A percentile compares a stretch with the other conserved stretches of the same genome.
These are phyloP conservation scores for Babjeviella inositovora DNA, from an alignment of 805 yeast species.

Conservation along the genomic window DNA sequence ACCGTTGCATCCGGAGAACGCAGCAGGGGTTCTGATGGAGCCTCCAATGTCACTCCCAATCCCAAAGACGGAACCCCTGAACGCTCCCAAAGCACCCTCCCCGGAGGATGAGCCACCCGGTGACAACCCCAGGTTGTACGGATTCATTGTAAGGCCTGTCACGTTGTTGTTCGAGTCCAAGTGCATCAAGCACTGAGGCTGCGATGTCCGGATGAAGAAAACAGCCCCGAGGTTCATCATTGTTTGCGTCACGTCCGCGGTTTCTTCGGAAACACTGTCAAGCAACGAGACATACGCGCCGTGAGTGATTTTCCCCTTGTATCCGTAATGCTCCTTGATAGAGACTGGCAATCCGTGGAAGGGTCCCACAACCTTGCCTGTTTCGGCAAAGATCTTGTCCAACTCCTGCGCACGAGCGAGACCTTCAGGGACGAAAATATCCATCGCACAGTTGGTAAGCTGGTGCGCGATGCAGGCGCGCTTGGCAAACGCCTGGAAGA, in stretches of 20 bases:
- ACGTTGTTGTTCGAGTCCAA: conserved; percentile 45
- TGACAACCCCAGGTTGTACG: conserved; percentile 37
- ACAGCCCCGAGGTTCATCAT: conserved; percentile 40
- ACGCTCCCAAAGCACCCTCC: conserved; percentile 38
- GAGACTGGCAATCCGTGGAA: conserved; percentile 59
- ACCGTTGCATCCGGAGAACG: conserved; percentile 31
- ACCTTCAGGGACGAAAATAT: conserved; percentile 53
- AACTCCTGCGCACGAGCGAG: conserved; percentile 34
- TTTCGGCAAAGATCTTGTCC: conserved; percentile 30
- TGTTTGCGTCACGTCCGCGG: conserved; percentile 28
- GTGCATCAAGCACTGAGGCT: conserved; percentile 61
- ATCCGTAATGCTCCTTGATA: conserved; percentile 47
- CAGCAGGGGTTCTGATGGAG: conserved; percentile 37
- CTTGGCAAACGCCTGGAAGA: conserved; percentile 13
- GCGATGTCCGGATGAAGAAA: conserved; percentile 46
- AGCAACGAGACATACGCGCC: conserved; percentile 42
- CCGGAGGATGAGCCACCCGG: conserved; percentile 69
- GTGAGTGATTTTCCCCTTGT: conserved; percentile 34
- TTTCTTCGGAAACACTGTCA: conserved; percentile 26
- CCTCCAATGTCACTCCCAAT: conserved; percentile 38
- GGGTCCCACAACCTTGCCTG: conserved; percentile 45
- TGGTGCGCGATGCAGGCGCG: conserved; percentile 14
- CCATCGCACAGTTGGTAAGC: conserved; percentile 32
- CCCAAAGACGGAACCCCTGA: conserved; percentile 26
- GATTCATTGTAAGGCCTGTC: conserved; percentile 42